These are phyloP conservation scores for Trichoderma harzianum DNA, from an alignment of 2,329 filamentous ascomycete species.

Conservation along the genomic window DNA sequence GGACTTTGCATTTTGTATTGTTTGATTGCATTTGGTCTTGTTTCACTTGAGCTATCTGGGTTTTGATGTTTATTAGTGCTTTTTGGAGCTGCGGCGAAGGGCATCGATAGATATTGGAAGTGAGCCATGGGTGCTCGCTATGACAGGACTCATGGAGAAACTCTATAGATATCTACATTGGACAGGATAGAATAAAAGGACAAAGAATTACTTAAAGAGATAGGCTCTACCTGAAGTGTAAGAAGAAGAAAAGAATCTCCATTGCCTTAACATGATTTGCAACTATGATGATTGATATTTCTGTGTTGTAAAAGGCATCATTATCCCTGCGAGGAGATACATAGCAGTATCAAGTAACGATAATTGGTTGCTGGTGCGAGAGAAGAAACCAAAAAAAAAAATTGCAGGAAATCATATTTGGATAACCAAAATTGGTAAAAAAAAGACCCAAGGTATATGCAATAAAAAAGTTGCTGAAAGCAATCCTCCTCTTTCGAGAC, in stretches of 20 bases:
- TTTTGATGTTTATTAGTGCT: neutral
- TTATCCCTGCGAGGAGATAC: neutral
- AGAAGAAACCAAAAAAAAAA: neutral
- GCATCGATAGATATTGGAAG: neutral
- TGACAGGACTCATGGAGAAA: neutral
- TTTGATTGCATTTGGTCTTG: neutral
- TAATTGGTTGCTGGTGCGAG: neutral
- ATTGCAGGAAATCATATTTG: neutral
- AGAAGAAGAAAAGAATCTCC: too few relatives aligned
- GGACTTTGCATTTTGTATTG: neutral
- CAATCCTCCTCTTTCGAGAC: constrained; percentile 3
- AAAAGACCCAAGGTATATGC: neutral
- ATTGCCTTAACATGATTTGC: neutral
- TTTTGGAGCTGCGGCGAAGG: neutral
- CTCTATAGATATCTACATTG: neutral
- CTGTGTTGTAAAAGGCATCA: neutral
- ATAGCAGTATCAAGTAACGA: neutral
- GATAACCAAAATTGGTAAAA: neutral
- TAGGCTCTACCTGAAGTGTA: too few relatives aligned
- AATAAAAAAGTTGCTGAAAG: neutral
- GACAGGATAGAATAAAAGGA: neutral
- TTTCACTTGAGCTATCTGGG: neutral
- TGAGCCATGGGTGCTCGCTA: neutral
- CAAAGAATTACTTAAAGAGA: neutral
- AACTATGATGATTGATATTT: neutral